Base-by-base conservation (phyloP, 2,329 filamentous ascomycete genomes). In the Boeremia lycopersici region DNA sequence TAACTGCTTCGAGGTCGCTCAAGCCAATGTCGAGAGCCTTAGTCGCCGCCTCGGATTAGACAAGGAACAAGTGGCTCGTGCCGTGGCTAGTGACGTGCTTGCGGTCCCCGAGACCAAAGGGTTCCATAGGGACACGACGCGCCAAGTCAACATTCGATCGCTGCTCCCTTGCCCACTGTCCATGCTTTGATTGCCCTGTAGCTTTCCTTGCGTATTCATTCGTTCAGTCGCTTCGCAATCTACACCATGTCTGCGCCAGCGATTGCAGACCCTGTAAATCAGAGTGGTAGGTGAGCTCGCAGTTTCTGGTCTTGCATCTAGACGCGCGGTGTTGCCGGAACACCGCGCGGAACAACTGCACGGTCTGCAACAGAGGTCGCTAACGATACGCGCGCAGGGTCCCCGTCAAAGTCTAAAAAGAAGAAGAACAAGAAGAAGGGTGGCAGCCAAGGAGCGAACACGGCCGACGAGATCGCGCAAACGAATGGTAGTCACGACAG, bases 341-440 rank as follows among this genome's bases (percentile, higher is more conserved):
- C n/a, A 25, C 34, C 31, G 30, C 15, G 31, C 13, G 19, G 19
- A 23, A 23, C 19, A 23, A 23, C 19, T 23, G 42, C 19, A 36
- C 15, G n/a, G 36, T 19, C 5, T 17, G 2, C n/a, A 25, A 13
- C 30, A 23, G n/a, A 26, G 6, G 12, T 1, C 12, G 53, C 69
- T 73, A 49, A 72, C 63, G 15, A 13, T 31, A 31, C 6, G 42
- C 36, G 17, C 23, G 2, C 44, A 75, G 73, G 67, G 25, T 55
- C 65, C 29, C 45, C 65, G 4, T 69, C 71, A 12, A 76, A 75
- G 51, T 74, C 69, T 31, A 74, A 74, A 45, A 76, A 75, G 65
- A 76, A 74, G 69, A 74, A 71, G 67, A 75, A 71, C 42, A 75
- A 74, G 67, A 76, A 74, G 68, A 76, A 75, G 62, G 62, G 46